These are phyloP conservation scores for Aegilops tauschii DNA, from an alignment of 176 grass and related monocot genomes.

Conservation along the genomic window DNA sequence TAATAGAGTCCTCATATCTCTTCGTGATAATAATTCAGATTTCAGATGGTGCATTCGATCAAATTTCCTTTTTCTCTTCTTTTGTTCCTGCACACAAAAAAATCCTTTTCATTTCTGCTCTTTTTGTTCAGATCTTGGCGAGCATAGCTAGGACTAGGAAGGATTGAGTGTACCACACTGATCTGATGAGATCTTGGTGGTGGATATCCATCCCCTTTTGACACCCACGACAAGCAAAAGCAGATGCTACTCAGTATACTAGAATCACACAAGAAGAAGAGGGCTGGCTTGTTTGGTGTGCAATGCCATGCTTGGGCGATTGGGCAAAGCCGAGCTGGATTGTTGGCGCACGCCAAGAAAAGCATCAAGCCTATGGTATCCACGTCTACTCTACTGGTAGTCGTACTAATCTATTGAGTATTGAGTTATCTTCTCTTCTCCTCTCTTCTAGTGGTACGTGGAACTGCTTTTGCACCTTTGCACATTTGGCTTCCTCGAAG, in stretches of 20 bases:
- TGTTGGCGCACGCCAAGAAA: constrained; percentile 28
- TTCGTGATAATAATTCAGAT: constrained; percentile 21
- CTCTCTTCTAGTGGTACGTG: neutral
- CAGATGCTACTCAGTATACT: neutral
- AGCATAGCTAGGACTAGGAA: too few relatives aligned
- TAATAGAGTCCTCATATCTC: constrained; percentile 11
- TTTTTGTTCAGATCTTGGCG: neutral
- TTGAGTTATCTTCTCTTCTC: too few relatives aligned
- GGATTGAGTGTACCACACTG: neutral
- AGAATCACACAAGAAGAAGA: too few relatives aligned
- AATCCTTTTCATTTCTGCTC: neutral
- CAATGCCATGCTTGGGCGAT: constrained; percentile 34
- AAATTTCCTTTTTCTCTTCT: neutral
- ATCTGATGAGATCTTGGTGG: neutral
- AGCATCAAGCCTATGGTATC: constrained; percentile 18
- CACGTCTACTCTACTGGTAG: neutral
- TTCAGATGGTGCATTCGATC: constrained; percentile 27
- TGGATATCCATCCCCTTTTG: neutral
- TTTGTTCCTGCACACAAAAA: too few relatives aligned
- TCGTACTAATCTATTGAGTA: too few relatives aligned
- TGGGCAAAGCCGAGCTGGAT: constrained; percentile 1
- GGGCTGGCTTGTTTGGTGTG: constrained; percentile 33
- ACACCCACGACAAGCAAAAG: neutral
- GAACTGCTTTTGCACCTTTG: neutral
- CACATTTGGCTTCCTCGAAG: neutral